Evolutionary conservation across 192 early-diverging fungal species (phyloP), one percentile per base, ranked within the genome.

Genomic region (Diversispora epigaea): DNA sequence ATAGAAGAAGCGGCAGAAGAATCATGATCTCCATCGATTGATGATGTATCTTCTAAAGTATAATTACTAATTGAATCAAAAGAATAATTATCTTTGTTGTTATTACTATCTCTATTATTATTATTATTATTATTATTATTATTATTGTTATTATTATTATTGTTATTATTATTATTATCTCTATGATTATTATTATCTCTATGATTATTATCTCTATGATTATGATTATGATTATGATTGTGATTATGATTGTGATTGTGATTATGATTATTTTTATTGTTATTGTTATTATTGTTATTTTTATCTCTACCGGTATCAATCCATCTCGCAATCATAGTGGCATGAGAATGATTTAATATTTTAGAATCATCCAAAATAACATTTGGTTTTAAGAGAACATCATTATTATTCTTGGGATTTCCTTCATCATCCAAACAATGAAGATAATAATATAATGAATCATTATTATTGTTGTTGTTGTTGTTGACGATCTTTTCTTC

Each of bases 261-360:
- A 32, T 32, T 0, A 32, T 32, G 25, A 32, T 32, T 32, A 32
- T 32, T 60, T 11, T 19, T 32, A 21, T 11, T 32, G 3, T 19
- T 32, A 60, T 60, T 25, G 6, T 21, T 8, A 4, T 10, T 25
- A 25, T 3, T 32, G 25, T 12, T 25, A 32, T 60, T 25, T 60
- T 60, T 60, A 12, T 69, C 67, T 49, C 49, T 17, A 10, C 67
- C 67, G 2, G 41, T 43, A 14, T 69, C 67, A 71, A 71, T 71
- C 70, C 70, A 71, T 44, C 46, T 71, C 22, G 40, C 49, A 41
- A 71, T 57, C 70, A 44, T 71, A 11, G 40, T 32, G 15, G 39
- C 40, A 57, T 71, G 55, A 21, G 55, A 57, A 71, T 71, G 70
- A 71, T 71, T 71, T 0, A 71, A 9, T 19, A 71, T 41, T 3